Evolutionary conservation across 352 stramenopile species (phyloP).

Genomic region (Blastocystis sp.): DNA sequence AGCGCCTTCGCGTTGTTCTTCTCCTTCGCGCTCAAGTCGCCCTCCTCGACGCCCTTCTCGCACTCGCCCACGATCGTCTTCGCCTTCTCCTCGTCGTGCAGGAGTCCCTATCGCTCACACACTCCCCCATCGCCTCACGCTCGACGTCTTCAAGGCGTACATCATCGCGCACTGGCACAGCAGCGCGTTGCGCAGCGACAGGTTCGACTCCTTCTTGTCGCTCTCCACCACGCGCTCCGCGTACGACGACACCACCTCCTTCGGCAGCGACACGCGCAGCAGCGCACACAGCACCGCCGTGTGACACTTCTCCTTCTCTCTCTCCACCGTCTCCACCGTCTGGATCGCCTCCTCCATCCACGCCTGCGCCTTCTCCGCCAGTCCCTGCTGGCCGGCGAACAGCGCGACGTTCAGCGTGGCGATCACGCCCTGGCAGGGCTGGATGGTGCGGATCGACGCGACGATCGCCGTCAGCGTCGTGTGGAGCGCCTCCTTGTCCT

Average conservation of each 20-base stretch:
- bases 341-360: conserved; percentile 29
- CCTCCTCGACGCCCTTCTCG: conserved; percentile 11
- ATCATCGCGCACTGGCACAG: conserved; percentile 19
- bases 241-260: conserved; percentile 1
- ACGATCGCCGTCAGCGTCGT: neutral
- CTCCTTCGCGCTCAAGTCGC: neutral
- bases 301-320: neutral
- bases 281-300: conserved; percentile 6
- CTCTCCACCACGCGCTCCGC: neutral
- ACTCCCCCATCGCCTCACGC: neutral
- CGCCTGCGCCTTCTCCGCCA: neutral
- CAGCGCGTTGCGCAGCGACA: neutral
- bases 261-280: neutral
- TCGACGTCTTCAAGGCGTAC: conserved; percentile 27
- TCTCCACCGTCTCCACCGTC: neutral
- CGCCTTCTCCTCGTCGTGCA: conserved; percentile 9
- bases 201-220: too few relatives aligned
- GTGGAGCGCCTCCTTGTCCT: neutral
- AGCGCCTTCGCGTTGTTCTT: conserved; percentile 17
- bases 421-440: conserved; percentile 6
- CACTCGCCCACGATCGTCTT: neutral
- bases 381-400: neutral
- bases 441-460: neutral
- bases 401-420: neutral
- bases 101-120: neutral